Evolutionary conservation across 306 rosid genomes (phyloP).

Genomic region (Prunus kanzakura): DNA sequence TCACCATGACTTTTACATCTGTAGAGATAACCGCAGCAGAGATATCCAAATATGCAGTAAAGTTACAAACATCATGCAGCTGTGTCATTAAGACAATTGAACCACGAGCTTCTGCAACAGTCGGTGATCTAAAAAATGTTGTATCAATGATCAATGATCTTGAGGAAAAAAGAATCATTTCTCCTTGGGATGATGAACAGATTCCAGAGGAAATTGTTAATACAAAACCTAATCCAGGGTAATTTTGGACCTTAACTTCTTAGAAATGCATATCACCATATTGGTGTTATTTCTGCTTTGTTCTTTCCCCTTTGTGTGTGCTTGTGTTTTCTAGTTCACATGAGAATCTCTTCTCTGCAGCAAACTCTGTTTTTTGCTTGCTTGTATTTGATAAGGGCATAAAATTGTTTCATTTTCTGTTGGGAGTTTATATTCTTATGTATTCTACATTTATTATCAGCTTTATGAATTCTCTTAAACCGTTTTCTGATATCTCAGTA

Average conservation of each 20-base stretch:
- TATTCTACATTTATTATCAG: neutral
- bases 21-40: conserved; percentile 70
- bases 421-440: neutral
- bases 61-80: conserved; percentile 63
- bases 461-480: neutral
- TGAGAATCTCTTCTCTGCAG: neutral
- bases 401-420: neutral
- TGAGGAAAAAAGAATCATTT: conserved; percentile 64
- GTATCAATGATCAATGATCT: conserved; percentile 54
- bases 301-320: neutral
- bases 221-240: conserved; percentile 81
- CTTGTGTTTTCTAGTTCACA: neutral
- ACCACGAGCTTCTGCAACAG: conserved; percentile 68
- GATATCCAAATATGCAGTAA: conserved; percentile 73
- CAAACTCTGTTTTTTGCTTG: neutral
- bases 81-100: conserved; percentile 97
- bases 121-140: conserved; percentile 77
- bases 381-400: neutral
- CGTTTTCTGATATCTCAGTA: neutral
- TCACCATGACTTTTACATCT: conserved; percentile 27
- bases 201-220: conserved; percentile 90
- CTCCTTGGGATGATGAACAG: conserved; percentile 83
- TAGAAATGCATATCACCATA: neutral
- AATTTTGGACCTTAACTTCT: conserved; percentile 24
- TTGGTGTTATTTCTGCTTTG: neutral